phyloP scores from a whole-genome alignment of 768 basidiomycete species.

The Saitozyma podzolica region DNA sequence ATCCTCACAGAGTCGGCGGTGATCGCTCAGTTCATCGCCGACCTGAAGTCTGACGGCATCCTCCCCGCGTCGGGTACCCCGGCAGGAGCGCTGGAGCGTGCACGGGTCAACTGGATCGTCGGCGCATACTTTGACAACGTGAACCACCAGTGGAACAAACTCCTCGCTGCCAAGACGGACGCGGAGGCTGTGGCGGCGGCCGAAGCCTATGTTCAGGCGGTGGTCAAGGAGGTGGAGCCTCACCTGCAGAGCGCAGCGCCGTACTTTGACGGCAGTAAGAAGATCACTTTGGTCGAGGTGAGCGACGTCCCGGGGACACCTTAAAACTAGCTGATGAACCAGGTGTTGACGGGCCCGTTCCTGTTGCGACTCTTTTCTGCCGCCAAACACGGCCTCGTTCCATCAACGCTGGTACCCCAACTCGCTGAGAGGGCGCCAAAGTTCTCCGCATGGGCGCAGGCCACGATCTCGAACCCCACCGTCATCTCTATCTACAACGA shows the following conservation, averaged over 20 bases:
- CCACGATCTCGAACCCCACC: neutral
- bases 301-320: neutral
- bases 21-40: constrained; percentile 2
- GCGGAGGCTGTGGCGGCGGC: neutral
- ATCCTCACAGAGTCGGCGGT: constrained; percentile 1
- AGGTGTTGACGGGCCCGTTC: neutral
- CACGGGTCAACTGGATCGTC: neutral
- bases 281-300: neutral
- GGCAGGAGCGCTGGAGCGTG: neutral
- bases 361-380: neutral
- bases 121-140: neutral
- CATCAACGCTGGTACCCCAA: neutral
- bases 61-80: neutral
- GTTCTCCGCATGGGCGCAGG: neutral
- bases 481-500: neutral
- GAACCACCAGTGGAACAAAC: neutral
- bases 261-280: neutral
- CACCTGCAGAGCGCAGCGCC: neutral
- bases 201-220: neutral
- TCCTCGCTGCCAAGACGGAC: constrained; percentile 1
- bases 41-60: neutral
- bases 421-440: neutral
- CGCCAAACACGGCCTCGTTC: neutral
- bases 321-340: neutral
- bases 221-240: constrained; percentile 2